Base-by-base conservation (phyloP, 371 early-diverging fungal species). In the Vavraia culicis region DNA sequence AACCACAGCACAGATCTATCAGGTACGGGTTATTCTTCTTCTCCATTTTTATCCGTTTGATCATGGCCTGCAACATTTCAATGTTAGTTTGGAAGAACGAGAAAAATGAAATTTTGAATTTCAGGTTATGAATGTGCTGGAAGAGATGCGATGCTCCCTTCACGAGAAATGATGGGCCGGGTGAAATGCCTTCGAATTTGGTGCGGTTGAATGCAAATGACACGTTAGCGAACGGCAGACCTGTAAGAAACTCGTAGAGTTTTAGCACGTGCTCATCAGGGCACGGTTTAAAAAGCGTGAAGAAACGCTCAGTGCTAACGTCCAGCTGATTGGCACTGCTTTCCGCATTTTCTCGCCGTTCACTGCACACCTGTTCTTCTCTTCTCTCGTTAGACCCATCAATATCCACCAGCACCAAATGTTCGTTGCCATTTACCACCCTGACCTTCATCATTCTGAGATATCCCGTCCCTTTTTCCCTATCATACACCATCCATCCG, bases 71-170 rank as follows among this genome's bases (percentile, higher is more conserved):
- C 16, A 37, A 11, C 14, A 33, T 27, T 14, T 16, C n/a, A 33
- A 46, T 22, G 36, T 46, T 46, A 3, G 32, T 27, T 46, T 46
- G 46, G 36, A 46, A 46, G 36, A 46, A 46, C 16, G 46, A 23
- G 13, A 46, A 46, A 27, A 31, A 31, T 18, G 27, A 27, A 10
- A 23, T 33, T 31, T 21, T 32, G 21, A 46, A 46, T 46, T 22
- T 46, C 16, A 11, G 21, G 14, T 31, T 37, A 16, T 11, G 11
- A 10, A 46, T 18, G 13, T 46, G 10, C 5, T 27, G 20, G 27
- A 15, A 11, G 16, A 46, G 14, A 23, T n/a, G 11, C 1, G n/a
- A 10, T 4, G 32, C 27, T 2, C 46, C 46, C 23, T 37, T 21
- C 3, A 46, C 10, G 16, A 11, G 1, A 1, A 46, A 27, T 32